These are phyloP conservation scores for Fusarium veterinarium DNA, from an alignment of 2,329 filamentous ascomycete genomes.

Conservation along the genomic window DNA sequence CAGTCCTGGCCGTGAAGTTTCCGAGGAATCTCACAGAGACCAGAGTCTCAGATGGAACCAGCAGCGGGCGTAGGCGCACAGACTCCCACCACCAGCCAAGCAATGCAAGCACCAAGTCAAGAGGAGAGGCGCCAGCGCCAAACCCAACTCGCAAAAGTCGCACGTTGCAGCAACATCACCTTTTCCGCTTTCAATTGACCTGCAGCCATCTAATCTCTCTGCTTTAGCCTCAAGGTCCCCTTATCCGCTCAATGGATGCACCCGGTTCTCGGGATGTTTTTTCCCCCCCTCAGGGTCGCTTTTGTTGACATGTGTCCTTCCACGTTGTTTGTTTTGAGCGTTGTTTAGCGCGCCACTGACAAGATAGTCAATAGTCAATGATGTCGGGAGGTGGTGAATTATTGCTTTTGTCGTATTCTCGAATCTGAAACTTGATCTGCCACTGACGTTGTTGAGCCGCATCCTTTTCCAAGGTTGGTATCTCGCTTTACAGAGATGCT, in stretches of 20 bases:
- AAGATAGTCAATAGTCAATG: background rate
- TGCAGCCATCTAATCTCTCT: conserved; percentile 32
- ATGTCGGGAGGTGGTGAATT: background rate
- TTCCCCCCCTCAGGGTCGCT: background rate
- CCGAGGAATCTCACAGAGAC: conserved; percentile 5
- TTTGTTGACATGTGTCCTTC: background rate
- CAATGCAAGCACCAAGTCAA: conserved; percentile 3
- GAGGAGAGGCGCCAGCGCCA: conserved; percentile 8
- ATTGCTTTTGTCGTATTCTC: background rate
- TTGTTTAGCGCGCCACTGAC: conserved; percentile 14
- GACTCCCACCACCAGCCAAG: conserved; percentile 32
- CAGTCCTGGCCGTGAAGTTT: conserved; percentile 7
- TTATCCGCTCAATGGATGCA: conserved; percentile 22
- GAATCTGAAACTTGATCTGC: conserved; percentile 19
- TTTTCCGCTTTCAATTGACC: conserved; percentile 19
- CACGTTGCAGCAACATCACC: conserved; percentile 30
- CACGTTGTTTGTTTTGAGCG: conserved; percentile 2
- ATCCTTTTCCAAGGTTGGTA: conserved; percentile 4
- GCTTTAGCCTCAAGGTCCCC: conserved; percentile 32
- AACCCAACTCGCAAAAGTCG: conserved; percentile 24
- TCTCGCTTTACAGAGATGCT: conserved; percentile 1
- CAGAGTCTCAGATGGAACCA: conserved; percentile 14
- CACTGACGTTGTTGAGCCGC: conserved; percentile 40
- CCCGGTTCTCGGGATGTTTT: conserved; percentile 34
- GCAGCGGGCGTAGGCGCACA: conserved; percentile 33